Base-by-base conservation (phyloP, 768 basidiomycete genomes). In the Pisolithus sp. region DNA sequence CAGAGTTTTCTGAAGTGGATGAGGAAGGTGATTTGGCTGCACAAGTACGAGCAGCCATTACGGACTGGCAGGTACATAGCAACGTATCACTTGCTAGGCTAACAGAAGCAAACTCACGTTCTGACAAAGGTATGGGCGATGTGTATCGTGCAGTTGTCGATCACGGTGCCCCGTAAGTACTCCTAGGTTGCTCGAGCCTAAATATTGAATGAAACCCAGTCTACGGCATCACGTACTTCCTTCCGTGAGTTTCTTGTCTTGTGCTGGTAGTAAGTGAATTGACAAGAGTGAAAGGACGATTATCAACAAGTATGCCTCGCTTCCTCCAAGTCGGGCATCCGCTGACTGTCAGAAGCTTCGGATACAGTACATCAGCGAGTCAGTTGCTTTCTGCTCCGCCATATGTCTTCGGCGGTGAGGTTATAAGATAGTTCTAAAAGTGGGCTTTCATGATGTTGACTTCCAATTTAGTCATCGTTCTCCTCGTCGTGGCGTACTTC, bases 331-430 rank as follows among this genome's bases (percentile, higher is more conserved):
- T 18, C n/a, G 31, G 40, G 18, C 52, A 13, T 26, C 20, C 26
- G 28, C 37, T 53, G 20, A 55, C 38, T 28, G 17, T 13, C 17
- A 24, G n/a, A 31, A 81, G 79, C 17, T 84, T 84, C 53, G 84
- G 83, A 1, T 77, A 78, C 61, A 60, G 73, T 2, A 62, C 76
- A 2, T 70, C 81, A 0, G 69, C 80, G 55, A 79, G 76, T 48
- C 81, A 85, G 55, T 67, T 85, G 4, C 70, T 86, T 43, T 82
- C 82, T 5, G 78, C 84, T 0, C 84, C 84, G 2, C 82, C 82
- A 6, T 85, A 83, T 56, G 67, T 82, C 31, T 67, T 78, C 39
- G 82, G 80, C 10, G 82, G 82, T 83, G 57, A 79, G 55, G 49
- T 21, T 64, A 2, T 81, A 57, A 30, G 76, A 21, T 26, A 23